Conservation (phyloP, 2,329 filamentous ascomycete species). For the Rutstroemia sydowiana region DNA sequence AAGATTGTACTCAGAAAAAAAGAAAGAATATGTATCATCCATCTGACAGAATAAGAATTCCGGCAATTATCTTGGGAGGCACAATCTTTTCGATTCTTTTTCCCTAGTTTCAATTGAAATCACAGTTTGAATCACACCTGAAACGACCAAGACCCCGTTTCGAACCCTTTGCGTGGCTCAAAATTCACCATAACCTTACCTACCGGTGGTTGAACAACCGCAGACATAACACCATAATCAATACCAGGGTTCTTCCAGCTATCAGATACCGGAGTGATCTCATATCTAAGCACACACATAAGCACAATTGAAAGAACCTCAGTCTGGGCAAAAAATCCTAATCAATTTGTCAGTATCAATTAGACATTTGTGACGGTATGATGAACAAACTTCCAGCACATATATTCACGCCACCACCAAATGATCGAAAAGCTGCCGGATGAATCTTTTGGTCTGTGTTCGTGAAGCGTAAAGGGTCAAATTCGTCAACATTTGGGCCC, state of each 20-base stretch:
- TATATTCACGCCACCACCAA: slow-evolving; percentile 1
- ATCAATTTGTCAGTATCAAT: too few relatives aligned
- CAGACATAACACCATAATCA: neutral
- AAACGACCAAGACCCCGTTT: neutral
- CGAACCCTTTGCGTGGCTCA: neutral
- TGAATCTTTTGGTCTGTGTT: neutral
- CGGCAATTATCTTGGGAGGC: too few relatives aligned
- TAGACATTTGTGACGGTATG: too few relatives aligned
- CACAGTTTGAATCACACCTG: too few relatives aligned
- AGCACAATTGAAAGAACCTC: neutral
- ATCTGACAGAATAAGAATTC: too few relatives aligned
- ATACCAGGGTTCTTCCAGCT: neutral
- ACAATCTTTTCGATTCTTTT: too few relatives aligned
- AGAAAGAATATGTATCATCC: too few relatives aligned
- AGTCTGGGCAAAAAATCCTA: slow-evolving; percentile 1
- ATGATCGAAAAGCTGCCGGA: neutral
- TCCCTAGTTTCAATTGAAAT: too few relatives aligned
- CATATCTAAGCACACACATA: neutral
- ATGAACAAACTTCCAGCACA: neutral
- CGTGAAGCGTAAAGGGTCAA: neutral
- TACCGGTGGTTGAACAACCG: neutral
- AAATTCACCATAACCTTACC: neutral
- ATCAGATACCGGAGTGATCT: neutral
- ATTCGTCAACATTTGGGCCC: neutral
- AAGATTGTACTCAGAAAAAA: too few relatives aligned